These are phyloP conservation scores for Clarireedia paspali DNA, from an alignment of 2,329 filamentous ascomycete genomes.

Conservation along the genomic window DNA sequence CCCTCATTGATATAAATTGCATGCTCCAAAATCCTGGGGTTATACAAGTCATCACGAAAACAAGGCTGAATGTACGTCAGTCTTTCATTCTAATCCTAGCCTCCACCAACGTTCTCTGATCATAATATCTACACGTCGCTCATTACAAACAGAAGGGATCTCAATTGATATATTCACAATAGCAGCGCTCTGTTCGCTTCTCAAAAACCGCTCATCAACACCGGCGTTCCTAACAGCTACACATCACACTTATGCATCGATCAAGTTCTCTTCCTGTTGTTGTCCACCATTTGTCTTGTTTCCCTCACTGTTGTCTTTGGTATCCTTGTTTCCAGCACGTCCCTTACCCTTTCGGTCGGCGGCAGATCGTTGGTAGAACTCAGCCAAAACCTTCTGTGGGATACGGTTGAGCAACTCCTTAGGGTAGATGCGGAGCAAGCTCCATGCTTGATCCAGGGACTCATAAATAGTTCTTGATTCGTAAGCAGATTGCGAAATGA, in stretches of 20 bases:
- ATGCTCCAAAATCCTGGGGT: too few species aligned
- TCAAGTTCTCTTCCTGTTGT: slow-evolving; percentile 51
- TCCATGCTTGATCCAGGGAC: slow-evolving; percentile 93
- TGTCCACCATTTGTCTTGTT: slow-evolving; percentile 28
- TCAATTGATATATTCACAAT: slow-evolving; percentile 14
- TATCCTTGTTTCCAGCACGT: slow-evolving; percentile 39
- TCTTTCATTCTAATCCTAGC: background rate
- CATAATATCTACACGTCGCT: slow-evolving; percentile 9
- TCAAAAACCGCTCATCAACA: background rate
- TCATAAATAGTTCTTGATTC: slow-evolving; percentile 88
- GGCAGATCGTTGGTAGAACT: slow-evolving; percentile 68
- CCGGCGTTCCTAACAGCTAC: slow-evolving; percentile 2
- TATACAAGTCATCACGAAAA: background rate
- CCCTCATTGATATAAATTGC: too few species aligned
- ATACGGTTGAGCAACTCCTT: slow-evolving; percentile 97
- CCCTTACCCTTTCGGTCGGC: slow-evolving; percentile 56
- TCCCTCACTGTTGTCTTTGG: slow-evolving; percentile 32
- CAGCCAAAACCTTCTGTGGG: slow-evolving; percentile 72
- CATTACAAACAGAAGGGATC: slow-evolving; percentile 2
- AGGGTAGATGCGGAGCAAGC: slow-evolving; percentile 90
- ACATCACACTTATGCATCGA: slow-evolving; percentile 43
- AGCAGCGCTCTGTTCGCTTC: slow-evolving; percentile 1
- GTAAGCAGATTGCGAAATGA: slow-evolving; percentile 88
- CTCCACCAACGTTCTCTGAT: background rate
- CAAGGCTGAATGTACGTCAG: background rate